Conservation (phyloP, 768 basidiomycete genomes). For the Boletellus ananas region DNA sequence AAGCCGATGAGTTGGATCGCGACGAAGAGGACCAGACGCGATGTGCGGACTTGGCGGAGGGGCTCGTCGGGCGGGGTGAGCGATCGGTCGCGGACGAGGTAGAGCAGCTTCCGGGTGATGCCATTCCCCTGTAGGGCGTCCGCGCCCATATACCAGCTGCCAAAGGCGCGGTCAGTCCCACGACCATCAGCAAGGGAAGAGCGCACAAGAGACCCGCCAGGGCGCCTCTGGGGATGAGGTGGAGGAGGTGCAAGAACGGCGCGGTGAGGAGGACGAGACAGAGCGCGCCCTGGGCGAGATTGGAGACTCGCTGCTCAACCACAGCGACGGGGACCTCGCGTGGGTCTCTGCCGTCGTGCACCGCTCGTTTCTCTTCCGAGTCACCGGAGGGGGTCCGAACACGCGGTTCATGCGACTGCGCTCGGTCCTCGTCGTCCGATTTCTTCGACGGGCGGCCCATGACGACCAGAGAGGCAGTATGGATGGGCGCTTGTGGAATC, state of each 20-base stretch:
- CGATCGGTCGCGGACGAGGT: slow-evolving; percentile 67
- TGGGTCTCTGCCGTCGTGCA: slow-evolving; percentile 4
- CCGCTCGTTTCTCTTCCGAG: slow-evolving; percentile 25
- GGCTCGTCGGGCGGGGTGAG: slow-evolving; percentile 67
- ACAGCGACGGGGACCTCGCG: slow-evolving; percentile 65
- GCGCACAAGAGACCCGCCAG: slow-evolving; percentile 81
- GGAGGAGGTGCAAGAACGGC: slow-evolving; percentile 77
- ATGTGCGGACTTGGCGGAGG: slow-evolving; percentile 68
- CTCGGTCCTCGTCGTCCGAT: slow-evolving; percentile 36
- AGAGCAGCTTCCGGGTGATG: slow-evolving; percentile 77
- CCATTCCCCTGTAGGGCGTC: slow-evolving; percentile 79
- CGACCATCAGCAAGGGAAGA: slow-evolving; percentile 22
- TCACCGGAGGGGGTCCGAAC: not conserved
- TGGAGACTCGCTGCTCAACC: slow-evolving; percentile 91
- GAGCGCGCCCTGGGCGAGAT: slow-evolving; percentile 77
- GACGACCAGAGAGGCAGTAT: slow-evolving; percentile 76
- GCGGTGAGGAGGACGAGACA: slow-evolving; percentile 77
- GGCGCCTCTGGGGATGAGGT: slow-evolving; percentile 77
- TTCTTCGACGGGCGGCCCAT: slow-evolving; percentile 47
- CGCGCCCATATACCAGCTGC: slow-evolving; percentile 88
- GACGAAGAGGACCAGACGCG: slow-evolving; percentile 68
- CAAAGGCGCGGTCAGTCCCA: not conserved
- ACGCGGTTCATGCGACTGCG: not conserved
- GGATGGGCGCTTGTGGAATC: slow-evolving; percentile 89
- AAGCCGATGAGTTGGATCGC: slow-evolving; percentile 78